phyloP scores from a whole-genome alignment of 192 early-diverging fungal species.

The Chytriomyces hyalinus region DNA sequence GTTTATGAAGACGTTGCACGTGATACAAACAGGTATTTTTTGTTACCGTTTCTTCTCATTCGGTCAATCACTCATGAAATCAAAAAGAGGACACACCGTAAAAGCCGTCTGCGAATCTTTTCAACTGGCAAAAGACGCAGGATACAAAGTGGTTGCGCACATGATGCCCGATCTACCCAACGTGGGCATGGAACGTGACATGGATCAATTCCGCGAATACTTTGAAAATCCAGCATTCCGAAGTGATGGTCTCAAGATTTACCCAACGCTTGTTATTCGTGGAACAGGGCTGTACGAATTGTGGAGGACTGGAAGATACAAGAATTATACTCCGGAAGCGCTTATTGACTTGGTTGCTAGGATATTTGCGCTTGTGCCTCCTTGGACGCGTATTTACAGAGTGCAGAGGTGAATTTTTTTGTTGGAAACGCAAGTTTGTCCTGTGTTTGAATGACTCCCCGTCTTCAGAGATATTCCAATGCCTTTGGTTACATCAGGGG shows the following conservation, averaged over 20 bases:
- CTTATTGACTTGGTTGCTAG: constrained; percentile 94
- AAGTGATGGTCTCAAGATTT: constrained; percentile 96
- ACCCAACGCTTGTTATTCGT: constrained; percentile 98
- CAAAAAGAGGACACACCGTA: constrained; percentile 88
- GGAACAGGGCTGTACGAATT: constrained; percentile 98
- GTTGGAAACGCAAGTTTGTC: constrained; percentile 7
- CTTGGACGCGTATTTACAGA: constrained; percentile 98
- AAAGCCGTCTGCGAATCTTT: constrained; percentile 97
- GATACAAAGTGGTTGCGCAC: constrained; percentile 98
- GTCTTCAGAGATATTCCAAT: constrained; percentile 89
- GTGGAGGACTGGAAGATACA: constrained; percentile 97
- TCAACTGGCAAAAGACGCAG: constrained; percentile 96
- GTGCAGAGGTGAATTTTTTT: constrained; percentile 76
- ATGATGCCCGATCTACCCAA: constrained; percentile 99
- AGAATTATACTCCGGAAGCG: constrained; percentile 96
- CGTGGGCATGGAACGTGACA: constrained; percentile 98
- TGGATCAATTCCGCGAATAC: constrained; percentile 92
- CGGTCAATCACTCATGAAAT: constrained; percentile 6
- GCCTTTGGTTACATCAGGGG: constrained; percentile 97
- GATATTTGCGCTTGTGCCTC: constrained; percentile 95
- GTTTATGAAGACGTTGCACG: constrained; percentile 99
- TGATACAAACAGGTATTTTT: constrained; percentile 84
- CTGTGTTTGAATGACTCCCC: background rate
- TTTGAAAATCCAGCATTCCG: constrained; percentile 99
- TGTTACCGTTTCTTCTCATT: background rate